phyloP scores from a whole-genome alignment of 2,329 filamentous ascomycete species.

The Phoma sp. region DNA sequence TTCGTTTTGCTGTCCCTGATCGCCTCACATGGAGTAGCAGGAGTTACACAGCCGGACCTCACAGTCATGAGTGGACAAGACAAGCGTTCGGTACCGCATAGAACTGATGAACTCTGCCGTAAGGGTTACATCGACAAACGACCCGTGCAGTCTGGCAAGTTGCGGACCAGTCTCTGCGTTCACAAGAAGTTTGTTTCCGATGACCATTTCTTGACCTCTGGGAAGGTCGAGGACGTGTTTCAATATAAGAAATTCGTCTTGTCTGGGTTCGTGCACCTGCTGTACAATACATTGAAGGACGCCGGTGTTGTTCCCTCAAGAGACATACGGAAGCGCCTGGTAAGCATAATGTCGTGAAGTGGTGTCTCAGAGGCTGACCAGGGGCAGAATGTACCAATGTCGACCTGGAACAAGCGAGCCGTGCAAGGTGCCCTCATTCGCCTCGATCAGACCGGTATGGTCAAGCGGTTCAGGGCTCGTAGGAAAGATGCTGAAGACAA shows the following conservation, averaged over 20 bases:
- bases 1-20: conserved; percentile 67
- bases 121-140: conserved; percentile 69
- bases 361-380: conserved; percentile 21
- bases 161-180: conserved; percentile 64
- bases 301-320: conserved; percentile 60
- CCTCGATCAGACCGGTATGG: conserved; percentile 49
- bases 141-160: conserved; percentile 49
- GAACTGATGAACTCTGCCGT: conserved; percentile 63
- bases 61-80: conserved; percentile 65
- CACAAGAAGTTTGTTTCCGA: conserved; percentile 59
- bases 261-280: conserved; percentile 56
- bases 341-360: conserved; percentile 28
- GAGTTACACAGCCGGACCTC: conserved; percentile 66
- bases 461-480: conserved; percentile 48
- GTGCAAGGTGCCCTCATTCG: conserved; percentile 50
- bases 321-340: conserved; percentile 60
- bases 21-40: conserved; percentile 60
- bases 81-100: conserved; percentile 68
- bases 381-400: conserved; percentile 38
- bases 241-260: conserved; percentile 55
- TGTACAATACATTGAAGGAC: conserved; percentile 60
- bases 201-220: conserved; percentile 35
- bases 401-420: conserved; percentile 49
- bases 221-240: conserved; percentile 45
- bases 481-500: conserved; percentile 35